phyloP scores from a whole-genome alignment of 352 stramenopile genomes.

The Heterotrichella gracilis region DNA sequence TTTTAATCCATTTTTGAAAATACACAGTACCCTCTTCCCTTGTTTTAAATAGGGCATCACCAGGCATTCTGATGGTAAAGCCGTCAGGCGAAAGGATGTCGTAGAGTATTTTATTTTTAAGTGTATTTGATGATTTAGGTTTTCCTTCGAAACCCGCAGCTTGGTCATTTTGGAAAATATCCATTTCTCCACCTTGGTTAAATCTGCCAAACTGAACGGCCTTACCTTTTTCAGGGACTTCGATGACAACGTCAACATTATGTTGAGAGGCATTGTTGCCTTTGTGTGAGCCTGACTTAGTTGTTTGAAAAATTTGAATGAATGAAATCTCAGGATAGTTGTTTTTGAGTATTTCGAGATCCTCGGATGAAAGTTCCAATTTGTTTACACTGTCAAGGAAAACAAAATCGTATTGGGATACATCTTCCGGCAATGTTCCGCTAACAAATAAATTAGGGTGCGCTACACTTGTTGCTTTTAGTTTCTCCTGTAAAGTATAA shows the following conservation, averaged over 20 bases:
- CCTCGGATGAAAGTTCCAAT: background rate
- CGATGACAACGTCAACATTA: no score
- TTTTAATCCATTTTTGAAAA: conserved; percentile 10
- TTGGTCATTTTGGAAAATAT: conserved; percentile 1
- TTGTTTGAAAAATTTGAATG: background rate
- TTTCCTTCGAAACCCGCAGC: background rate
- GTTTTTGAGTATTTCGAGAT: background rate
- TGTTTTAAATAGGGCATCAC: background rate
- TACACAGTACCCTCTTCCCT: background rate
- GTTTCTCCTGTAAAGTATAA: background rate
- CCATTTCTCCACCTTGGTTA: conserved; percentile 11
- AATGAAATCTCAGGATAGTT: background rate
- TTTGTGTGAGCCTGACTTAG: background rate
- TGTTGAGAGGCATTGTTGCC: no score
- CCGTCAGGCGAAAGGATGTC: background rate
- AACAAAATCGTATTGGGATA: conserved; percentile 4
- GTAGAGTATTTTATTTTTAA: conserved; percentile 11
- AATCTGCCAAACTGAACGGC: no score
- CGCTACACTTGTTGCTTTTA: background rate
- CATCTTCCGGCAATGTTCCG: background rate
- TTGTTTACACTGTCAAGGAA: background rate
- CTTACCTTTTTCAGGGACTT: no score
- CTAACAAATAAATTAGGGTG: background rate
- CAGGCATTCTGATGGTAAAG: background rate
- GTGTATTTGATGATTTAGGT: background rate